Base-by-base conservation (phyloP, 202 grass and related monocot genomes). In the Panicum virgatum region DNA sequence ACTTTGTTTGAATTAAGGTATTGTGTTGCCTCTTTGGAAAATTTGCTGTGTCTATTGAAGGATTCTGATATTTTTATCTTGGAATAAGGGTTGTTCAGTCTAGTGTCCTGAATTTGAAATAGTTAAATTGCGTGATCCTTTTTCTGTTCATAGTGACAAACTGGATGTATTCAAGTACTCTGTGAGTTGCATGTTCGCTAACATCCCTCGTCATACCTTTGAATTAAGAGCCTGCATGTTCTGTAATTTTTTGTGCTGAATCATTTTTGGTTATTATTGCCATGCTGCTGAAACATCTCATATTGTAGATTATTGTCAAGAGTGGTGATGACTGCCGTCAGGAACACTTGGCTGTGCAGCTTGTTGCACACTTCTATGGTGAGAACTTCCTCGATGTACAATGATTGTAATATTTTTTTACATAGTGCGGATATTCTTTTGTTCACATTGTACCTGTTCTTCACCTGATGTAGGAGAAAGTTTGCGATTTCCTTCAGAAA, bases 361-460 rank as follows among this genome's bases (percentile, higher is more conserved):
- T 99, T 83, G 91, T 99, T 87, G 92, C 91, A 84, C 96, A 99
- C 90, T 96, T 99, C 59, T 99, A 90, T 92, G 96, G 96, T 99
- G 18, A 96, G 57, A 83, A 57, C 0, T 79, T 88, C 36, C 36
- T 61, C 48, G 39, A 44, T 68, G 52, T 69, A 27, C 54, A 65
- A 58, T 73, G 59, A 61, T 65, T 67, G 6, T 73, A 22, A 59
- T 59, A 8, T 7, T 53, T 80, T 73, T 66, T 20, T 38, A 3
- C 42, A 73, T 57, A 58, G 2, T 16, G 16, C 48, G 10, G 5
- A 73, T 16, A 11, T 70, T 19, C 9, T 72, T 45, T 36, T 58
- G 56, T 80, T 57, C 51, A 36, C 37, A 72, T 50, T 42, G 40
- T 80, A 60, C 37, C 38, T 61, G 13, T 75, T 66, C 38, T 73